These are phyloP conservation scores for Lepidium sativum DNA, from an alignment of 345 rosid species.

Conservation along the genomic window DNA sequence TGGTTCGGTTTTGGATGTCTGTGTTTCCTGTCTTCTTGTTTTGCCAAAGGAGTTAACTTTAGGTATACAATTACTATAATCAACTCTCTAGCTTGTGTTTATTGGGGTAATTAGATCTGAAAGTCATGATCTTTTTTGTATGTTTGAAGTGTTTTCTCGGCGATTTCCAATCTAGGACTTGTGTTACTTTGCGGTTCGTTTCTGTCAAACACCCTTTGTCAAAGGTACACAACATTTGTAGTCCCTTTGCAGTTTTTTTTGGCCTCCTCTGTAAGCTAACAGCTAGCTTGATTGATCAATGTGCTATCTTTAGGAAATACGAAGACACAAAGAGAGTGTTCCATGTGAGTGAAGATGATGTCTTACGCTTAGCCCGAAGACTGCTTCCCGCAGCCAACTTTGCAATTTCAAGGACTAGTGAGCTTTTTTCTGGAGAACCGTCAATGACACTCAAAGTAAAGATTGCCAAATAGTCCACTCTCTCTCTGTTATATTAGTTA, in stretches of 20 bases:
- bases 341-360: conserved; percentile 65
- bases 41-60: conserved; percentile 64
- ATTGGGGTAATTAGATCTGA: neutral
- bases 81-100: neutral
- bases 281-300: neutral
- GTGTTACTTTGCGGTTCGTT: conserved; percentile 72
- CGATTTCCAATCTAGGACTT: conserved; percentile 70
- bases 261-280: neutral
- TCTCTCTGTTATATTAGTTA: neutral
- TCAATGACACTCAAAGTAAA: conserved; percentile 83
- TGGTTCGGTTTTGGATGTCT: conserved; percentile 87
- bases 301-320: conserved; percentile 34
- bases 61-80: conserved; percentile 32
- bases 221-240: conserved; percentile 35
- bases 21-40: conserved; percentile 67
- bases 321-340: conserved; percentile 31
- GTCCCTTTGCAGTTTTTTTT: neutral
- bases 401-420: conserved; percentile 50
- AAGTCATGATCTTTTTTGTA: neutral
- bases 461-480: neutral
- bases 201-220: conserved; percentile 67
- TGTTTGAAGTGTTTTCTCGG: conserved; percentile 59
- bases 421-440: conserved; percentile 91
- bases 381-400: conserved; percentile 77
- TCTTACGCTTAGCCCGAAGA: conserved; percentile 48